These are phyloP conservation scores for Furcasterigmium sp. DNA, from an alignment of 2,329 filamentous ascomycete species.

Conservation along the genomic window DNA sequence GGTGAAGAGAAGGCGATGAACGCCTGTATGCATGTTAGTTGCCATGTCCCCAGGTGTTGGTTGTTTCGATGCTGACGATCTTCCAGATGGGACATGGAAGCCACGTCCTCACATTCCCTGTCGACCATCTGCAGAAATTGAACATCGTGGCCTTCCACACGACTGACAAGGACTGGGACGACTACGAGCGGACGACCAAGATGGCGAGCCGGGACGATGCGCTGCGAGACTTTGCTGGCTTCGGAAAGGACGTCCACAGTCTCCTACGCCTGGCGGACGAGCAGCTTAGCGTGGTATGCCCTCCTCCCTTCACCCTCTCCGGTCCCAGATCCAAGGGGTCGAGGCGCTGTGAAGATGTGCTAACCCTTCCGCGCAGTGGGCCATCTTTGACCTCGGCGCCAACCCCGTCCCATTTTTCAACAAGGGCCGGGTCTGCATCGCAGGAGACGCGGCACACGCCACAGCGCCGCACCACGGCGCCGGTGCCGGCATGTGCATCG, in stretches of 20 bases:
- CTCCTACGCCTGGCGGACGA: slow-evolving; percentile 22
- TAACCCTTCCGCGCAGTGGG: slow-evolving; percentile 26
- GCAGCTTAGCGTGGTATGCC: slow-evolving; percentile 20
- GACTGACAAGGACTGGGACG: slow-evolving; percentile 21
- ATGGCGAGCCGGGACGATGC: slow-evolving; percentile 23
- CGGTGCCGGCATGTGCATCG: slow-evolving; percentile 53
- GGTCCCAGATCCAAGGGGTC: no score
- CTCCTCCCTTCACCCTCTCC: background rate
- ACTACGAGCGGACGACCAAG: slow-evolving; percentile 10
- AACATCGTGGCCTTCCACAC: slow-evolving; percentile 46
- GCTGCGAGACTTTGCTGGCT: slow-evolving; percentile 27
- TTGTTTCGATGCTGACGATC: slow-evolving; percentile 11
- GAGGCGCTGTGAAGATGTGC: background rate
- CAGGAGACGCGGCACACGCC: slow-evolving; percentile 56
- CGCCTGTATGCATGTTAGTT: slow-evolving; percentile 49
- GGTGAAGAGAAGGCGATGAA: slow-evolving; percentile 28
- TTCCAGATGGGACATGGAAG: slow-evolving; percentile 37
- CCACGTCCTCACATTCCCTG: slow-evolving; percentile 55
- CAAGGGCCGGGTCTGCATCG: slow-evolving; percentile 38
- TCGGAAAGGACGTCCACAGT: slow-evolving; percentile 21
- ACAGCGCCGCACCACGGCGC: slow-evolving; percentile 56
- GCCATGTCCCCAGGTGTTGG: slow-evolving; percentile 27
- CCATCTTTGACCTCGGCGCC: slow-evolving; percentile 40
- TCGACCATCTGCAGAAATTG: slow-evolving; percentile 47
- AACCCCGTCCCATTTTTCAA: slow-evolving; percentile 35